Percentiles rank a stretch among this genome's conserved stretches.
phyloP scores from a whole-genome alignment of 352 stramenopile genomes.

The Phytophthora hybrid region DNA sequence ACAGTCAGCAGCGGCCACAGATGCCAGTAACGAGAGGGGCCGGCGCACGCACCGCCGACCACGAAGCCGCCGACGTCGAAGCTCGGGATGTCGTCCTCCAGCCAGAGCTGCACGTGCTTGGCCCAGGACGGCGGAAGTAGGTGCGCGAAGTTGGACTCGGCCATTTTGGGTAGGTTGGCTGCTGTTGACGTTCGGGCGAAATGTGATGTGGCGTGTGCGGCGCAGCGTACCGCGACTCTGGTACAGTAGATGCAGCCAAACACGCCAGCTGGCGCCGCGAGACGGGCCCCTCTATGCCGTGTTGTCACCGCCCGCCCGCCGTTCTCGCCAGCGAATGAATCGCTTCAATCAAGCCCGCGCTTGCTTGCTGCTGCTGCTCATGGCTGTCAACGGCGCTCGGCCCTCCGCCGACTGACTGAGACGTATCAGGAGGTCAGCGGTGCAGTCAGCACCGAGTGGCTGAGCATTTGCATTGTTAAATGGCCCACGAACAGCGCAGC shows the following conservation, averaged over 20 bases:
- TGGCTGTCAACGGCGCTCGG: too few relatives aligned
- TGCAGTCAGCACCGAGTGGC: background rate
- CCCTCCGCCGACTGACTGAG: background rate
- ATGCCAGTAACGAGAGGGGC: background rate
- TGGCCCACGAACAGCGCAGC: too few relatives aligned
- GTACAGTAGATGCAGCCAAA: background rate
- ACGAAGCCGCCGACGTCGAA: constrained; percentile 99
- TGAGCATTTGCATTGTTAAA: background rate
- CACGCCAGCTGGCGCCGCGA: constrained; percentile 10
- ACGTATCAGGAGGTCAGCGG: background rate
- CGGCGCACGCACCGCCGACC: constrained; percentile 83
- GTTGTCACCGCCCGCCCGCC: constrained; percentile 9
- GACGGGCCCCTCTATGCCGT: constrained; percentile 18
- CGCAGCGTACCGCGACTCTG: constrained; percentile 11
- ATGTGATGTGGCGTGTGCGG: background rate
- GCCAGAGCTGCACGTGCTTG: constrained; percentile 93
- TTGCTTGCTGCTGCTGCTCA: too few relatives aligned
- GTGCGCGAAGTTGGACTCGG: constrained; percentile 59
- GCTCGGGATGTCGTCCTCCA: constrained; percentile 96
- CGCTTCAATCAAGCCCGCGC: background rate
- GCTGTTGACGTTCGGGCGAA: constrained; percentile 9
- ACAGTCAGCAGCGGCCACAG: background rate
- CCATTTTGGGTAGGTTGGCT: constrained; percentile 17
- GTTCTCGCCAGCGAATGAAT: background rate
- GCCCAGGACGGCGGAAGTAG: constrained; percentile 84